Evolutionary conservation across 2,329 filamentous ascomycete species (phyloP), one percentile per base, ranked within the genome.

Genomic region (Eutypa lata): DNA sequence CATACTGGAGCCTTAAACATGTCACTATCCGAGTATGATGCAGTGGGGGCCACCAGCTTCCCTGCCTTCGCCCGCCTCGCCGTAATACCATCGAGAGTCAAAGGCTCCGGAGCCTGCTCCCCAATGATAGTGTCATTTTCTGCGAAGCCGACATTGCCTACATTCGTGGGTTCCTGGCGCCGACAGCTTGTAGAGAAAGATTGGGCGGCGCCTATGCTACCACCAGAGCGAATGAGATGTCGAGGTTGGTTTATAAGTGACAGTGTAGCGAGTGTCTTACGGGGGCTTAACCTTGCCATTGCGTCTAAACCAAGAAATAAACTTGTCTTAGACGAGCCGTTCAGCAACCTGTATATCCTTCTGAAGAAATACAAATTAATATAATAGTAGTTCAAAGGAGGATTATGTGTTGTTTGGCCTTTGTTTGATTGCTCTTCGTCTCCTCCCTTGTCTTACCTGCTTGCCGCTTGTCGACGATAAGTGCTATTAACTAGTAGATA

Each of bases 1-100:
- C 81, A 63, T 71, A 89, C 86, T 51, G 83, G 79, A 49, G 84
- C 84, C 73, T 94, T 94, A 73, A 95, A 97, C 76, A 89, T 85
- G 63, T 92, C 88, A 69, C 89, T 90, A 70, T 87, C 86, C 2
- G 88, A 87, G 48, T 82, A 80, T 10, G 91, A 89, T 31, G 92
- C 93, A 46, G 90, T 82, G 37, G 88, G 88, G 18, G 86, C 89
- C 57, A 89, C 78, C 38, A 94, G 76, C 63, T 83, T 85, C 3
- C 87, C 88, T n/a, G 83, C 81, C 64, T 88, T 89, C 56, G 80
- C 81, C 47, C 93, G 82, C 60, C 88, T 79, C 38, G 82, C 83
- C 50, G 81, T 71, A 52, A 96, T 84, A 55, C 83, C 83, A 61
- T 86, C 80, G 66, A 90, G 71, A 43, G 84, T 86, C 64, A 91